Base-by-base conservation (phyloP, 2,329 filamentous ascomycete species). In the Xylariales sp. region DNA sequence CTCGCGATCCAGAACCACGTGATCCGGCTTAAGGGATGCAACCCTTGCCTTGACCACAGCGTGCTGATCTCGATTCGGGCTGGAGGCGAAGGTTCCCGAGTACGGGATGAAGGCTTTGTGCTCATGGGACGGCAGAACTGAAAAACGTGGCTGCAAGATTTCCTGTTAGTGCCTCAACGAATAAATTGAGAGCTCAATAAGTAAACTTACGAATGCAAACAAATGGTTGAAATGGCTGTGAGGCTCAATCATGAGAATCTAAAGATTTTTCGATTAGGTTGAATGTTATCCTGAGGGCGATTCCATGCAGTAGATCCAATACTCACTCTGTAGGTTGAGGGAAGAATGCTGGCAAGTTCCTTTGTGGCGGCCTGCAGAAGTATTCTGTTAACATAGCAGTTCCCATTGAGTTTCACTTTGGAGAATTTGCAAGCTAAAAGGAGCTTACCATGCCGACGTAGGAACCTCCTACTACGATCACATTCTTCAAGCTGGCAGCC, bases 81-180 rank as follows among this genome's bases (percentile, higher is more conserved):
- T 53, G 1, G 38, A 38, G 2, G 45, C 45, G 24, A 64, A 57
- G 15, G 61, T 51, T 3, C 51, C 49, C 2, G 56, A 51, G 44
- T 70, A 73, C 0, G 71, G 71, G 29, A 74, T 67, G 44, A 74
- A 72, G 1, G 67, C 67, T 37, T 66, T 66, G 35, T 67, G 51
- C 31, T 71, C 69, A 33, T 67, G 54, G n/a, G 59, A 59, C 1
- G 55, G 51, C 2, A 69, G 48, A 15, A 72, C 65, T 6, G 61
- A 60, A 35, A 66, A 71, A 5, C 71, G 58, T 2, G 70, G 70
- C 55, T 60, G 7, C 13, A 6, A 29, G 6, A 27, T 5, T 20
- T n/a, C 37, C 5, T 29, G 37, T 39, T 21, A 15, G 17, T 32
- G 33, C 19, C 8, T 20, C 20, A 13, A 6, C 10, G 20, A 32